Conservation (phyloP, 2,329 filamentous ascomycete species). For the Botryotinia convoluta region DNA sequence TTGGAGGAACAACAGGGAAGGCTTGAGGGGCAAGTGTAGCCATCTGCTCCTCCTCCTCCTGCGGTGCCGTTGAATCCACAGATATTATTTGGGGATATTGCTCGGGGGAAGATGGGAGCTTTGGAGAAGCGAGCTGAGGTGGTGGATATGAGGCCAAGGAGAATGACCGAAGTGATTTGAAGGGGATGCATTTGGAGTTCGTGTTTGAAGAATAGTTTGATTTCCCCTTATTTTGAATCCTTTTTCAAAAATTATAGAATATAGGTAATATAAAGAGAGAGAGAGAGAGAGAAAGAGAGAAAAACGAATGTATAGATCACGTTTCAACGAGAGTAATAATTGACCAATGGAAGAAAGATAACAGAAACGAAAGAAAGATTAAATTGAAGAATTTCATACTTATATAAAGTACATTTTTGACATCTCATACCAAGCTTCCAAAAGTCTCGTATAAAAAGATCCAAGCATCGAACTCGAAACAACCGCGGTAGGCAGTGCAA, state of each 20-base stretch:
- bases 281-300: neutral
- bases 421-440: neutral
- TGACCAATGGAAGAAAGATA: neutral
- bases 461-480: constrained; percentile 8
- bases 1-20: constrained; percentile 37
- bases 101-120: neutral
- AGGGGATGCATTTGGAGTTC: neutral
- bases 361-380: neutral
- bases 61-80: constrained; percentile 22
- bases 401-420: neutral
- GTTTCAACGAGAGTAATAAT: constrained; percentile 3
- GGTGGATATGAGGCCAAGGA: constrained; percentile 2
- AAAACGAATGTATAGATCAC: constrained; percentile 6
- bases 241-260: neutral
- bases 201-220: neutral
- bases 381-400: neutral
- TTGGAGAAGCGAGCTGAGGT: neutral
- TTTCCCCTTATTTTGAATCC: neutral
- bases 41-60: constrained; percentile 16
- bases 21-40: constrained; percentile 30
- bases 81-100: constrained; percentile 23
- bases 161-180: neutral
- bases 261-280: neutral
- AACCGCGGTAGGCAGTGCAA: neutral
- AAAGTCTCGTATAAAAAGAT: neutral